Conservation (phyloP, 164 flowering plant genomes). For the Kalanchoe fedtschenkoi region DNA sequence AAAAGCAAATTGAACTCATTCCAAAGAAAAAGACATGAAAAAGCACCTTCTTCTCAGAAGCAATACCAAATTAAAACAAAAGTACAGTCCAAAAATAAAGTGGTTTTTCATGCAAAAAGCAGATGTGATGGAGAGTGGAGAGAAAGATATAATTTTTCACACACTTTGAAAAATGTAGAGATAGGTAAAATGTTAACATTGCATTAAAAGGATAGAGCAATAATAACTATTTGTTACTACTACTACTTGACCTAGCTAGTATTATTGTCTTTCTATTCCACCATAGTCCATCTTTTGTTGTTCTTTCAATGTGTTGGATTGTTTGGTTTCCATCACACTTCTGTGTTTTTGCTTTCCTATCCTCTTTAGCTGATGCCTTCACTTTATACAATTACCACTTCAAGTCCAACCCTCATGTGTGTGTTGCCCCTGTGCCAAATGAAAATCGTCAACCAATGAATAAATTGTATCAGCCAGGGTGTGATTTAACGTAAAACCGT, state of each 20-base stretch:
- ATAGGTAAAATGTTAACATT: not conserved
- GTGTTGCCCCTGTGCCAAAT: not conserved
- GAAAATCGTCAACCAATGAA: too few relatives aligned
- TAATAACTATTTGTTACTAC: not conserved
- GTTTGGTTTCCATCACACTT: not conserved
- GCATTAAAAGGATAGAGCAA: constrained; percentile 2
- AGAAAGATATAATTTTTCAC: not conserved
- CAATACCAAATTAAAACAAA: not conserved
- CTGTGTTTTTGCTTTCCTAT: not conserved
- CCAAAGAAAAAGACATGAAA: not conserved
- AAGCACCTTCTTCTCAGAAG: constrained; percentile 4
- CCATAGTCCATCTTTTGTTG: not conserved
- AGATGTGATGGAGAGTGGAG: not conserved
- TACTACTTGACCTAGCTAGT: not conserved
- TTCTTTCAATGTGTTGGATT: not conserved
- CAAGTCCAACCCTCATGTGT: not conserved
- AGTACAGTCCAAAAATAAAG: not conserved
- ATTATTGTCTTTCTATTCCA: not conserved
- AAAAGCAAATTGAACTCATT: not conserved
- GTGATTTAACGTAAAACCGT: too few relatives aligned
- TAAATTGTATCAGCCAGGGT: too few relatives aligned
- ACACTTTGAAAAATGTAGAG: not conserved
- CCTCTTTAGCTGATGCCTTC: not conserved
- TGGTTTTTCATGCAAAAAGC: not conserved
- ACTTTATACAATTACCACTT: not conserved